phyloP scores from a whole-genome alignment of 1,139 yeast genomes.

The Debaryomyces udenii region DNA sequence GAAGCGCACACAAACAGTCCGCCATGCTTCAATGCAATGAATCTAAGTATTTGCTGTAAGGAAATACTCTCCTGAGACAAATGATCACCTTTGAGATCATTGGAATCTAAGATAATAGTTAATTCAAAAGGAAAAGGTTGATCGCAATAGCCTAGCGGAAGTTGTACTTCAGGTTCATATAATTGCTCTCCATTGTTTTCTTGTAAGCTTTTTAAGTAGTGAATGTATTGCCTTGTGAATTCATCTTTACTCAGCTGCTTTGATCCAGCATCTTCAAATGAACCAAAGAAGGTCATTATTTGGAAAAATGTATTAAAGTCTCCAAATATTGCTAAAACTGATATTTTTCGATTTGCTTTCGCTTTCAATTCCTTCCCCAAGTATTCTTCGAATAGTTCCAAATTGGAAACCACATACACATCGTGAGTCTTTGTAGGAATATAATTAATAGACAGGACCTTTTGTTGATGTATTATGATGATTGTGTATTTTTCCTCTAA shows the following conservation, averaged over 20 bases:
- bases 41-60: conserved; percentile 58
- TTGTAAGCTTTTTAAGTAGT: not conserved
- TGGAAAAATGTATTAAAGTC: conserved; percentile 18
- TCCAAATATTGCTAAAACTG: conserved; percentile 20
- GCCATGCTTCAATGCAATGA: conserved; percentile 49
- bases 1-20: conserved; percentile 31
- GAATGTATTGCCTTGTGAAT: conserved; percentile 2
- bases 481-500: conserved; percentile 3
- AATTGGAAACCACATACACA: conserved; percentile 27
- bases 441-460: conserved; percentile 16
- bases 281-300: conserved; percentile 17
- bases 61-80: conserved; percentile 25
- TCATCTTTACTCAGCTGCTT: conserved; percentile 1
- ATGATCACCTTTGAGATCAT: conserved; percentile 20
- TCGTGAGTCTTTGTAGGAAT: conserved; percentile 16
- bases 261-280: conserved; percentile 9
- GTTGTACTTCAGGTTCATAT: not conserved
- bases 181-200: not conserved
- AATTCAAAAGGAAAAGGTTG: conserved; percentile 23
- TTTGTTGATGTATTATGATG: conserved; percentile 6
- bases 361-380: conserved; percentile 18
- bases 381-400: conserved; percentile 23
- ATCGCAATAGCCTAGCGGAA: conserved; percentile 23
- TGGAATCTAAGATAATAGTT: conserved; percentile 22
- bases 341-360: conserved; percentile 13